Conservation (phyloP, 176 grass and related monocot genomes). For the Chloris gayana region DNA sequence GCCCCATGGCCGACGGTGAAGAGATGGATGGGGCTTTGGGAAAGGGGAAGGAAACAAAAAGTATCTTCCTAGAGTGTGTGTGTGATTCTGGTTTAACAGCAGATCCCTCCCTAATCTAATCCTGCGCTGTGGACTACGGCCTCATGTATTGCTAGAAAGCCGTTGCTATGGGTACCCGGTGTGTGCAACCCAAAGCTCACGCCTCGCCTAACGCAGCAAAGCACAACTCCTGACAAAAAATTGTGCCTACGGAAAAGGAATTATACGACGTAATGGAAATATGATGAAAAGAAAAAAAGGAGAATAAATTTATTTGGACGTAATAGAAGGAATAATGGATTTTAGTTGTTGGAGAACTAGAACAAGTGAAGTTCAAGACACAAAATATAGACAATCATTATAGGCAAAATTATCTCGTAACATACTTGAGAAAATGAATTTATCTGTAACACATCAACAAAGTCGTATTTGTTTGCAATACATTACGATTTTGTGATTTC, state of each 20-base stretch:
- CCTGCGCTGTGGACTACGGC: not conserved
- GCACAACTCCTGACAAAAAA: not conserved
- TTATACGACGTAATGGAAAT: not conserved
- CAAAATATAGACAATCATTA: too few species aligned
- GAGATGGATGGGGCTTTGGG: not conserved
- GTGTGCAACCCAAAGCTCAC: not conserved
- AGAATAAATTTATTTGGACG: too few species aligned
- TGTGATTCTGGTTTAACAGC: conserved; percentile 27
- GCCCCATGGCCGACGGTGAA: conserved; percentile 59
- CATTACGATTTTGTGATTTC: too few species aligned
- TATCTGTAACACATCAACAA: too few species aligned
- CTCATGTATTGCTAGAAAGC: too few species aligned
- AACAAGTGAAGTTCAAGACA: too few species aligned
- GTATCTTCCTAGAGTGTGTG: not conserved
- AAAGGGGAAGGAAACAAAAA: not conserved
- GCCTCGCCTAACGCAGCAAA: not conserved
- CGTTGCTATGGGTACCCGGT: not conserved
- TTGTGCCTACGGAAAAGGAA: not conserved
- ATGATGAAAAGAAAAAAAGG: not conserved
- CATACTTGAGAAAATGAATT: too few species aligned
- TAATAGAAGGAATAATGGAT: too few species aligned
- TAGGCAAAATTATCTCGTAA: too few species aligned
- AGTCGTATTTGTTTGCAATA: too few species aligned
- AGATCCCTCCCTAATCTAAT: conserved; percentile 20
- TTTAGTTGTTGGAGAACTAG: too few species aligned